Evolutionary conservation across 441 rosid species (phyloP).

Genomic region (Sinapis alba): DNA sequence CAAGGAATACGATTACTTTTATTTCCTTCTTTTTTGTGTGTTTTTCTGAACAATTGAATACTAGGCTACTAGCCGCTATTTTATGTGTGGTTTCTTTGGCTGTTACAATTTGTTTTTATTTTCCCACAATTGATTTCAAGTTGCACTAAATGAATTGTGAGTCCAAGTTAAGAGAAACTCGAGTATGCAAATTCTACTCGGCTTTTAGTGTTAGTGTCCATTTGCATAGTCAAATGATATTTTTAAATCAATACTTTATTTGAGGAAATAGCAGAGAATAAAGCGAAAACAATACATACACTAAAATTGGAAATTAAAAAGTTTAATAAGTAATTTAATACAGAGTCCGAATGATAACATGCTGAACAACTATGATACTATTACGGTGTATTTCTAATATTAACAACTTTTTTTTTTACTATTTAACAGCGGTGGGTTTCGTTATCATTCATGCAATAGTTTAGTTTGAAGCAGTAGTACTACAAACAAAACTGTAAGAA

Average conservation of each 20-base stretch:
- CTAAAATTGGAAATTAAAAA: slow-evolving; percentile 12
- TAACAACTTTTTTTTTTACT: too few species aligned
- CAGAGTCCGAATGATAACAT: too few species aligned
- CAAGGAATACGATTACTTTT: background rate
- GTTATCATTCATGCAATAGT: too few species aligned
- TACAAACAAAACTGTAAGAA: background rate
- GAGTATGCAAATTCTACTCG: slow-evolving; percentile 1
- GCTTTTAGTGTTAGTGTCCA: slow-evolving; percentile 10
- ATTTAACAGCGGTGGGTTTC: too few species aligned
- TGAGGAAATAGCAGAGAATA: slow-evolving; percentile 1
- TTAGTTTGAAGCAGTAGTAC: background rate
- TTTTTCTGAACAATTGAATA: background rate
- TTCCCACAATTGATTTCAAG: background rate
- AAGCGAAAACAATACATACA: background rate
- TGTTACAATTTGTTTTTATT: background rate
- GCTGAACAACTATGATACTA: too few species aligned
- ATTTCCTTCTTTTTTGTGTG: background rate
- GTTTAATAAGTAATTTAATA: background rate
- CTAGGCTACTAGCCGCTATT: background rate
- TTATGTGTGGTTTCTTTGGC: background rate
- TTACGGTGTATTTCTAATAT: too few species aligned
- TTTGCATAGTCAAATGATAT: slow-evolving; percentile 4
- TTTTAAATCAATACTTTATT: background rate
- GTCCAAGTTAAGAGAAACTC: slow-evolving; percentile 26
- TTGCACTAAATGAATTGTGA: background rate